Base-by-base conservation (phyloP, 129 eudicot species). In the Centella asiatica region DNA sequence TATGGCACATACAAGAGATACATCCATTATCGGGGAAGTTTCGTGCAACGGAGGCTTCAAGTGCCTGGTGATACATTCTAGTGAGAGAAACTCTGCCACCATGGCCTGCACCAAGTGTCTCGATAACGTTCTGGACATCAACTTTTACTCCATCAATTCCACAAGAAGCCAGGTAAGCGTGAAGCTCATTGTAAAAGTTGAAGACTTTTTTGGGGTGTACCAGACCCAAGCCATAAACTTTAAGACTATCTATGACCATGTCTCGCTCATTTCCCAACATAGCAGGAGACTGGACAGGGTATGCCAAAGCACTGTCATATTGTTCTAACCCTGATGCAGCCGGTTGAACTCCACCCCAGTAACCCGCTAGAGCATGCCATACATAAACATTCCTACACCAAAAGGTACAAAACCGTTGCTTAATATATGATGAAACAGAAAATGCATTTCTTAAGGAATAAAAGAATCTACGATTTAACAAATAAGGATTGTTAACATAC, bases 321-420 rank as follows among this genome's bases (percentile, higher is more conserved):
- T 81, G 85, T 34, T 90, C 95, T 83, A 90, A 64, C 22, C 94
- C 95, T 4, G 85, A 65, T 40, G 76, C 81, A 6, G 82, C 73
- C 31, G 98, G 98, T 36, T 81, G 85, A 7, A 90, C 98, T 39
- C 98, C 98, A 6, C 98, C 98, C 98, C 98, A 90, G 83, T 90
- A 90, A 48, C 98, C 98, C 0, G 90, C 94, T 60, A 90, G 71
- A 52, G 98, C 95, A 72, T 90, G 98, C 98, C 98, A 90, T 33
- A 81, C 90, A 47, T 90, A 90, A 14, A 86, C 95, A 67, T 71
- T 72, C 80, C 97, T 85, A 81, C 28, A 67, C 28, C 12, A 65
- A 19, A 52, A n/a, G 54, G 18, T 3, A 32, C 19, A 64, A 23
- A 33, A 64, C 15, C 3, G 32, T 6, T 53, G 22, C 17, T 40